A percentile compares a stretch with the other conserved stretches of the same genome.
phyloP scores from a whole-genome alignment of 2,329 filamentous ascomycete genomes.

The Didymella arachidicola region DNA sequence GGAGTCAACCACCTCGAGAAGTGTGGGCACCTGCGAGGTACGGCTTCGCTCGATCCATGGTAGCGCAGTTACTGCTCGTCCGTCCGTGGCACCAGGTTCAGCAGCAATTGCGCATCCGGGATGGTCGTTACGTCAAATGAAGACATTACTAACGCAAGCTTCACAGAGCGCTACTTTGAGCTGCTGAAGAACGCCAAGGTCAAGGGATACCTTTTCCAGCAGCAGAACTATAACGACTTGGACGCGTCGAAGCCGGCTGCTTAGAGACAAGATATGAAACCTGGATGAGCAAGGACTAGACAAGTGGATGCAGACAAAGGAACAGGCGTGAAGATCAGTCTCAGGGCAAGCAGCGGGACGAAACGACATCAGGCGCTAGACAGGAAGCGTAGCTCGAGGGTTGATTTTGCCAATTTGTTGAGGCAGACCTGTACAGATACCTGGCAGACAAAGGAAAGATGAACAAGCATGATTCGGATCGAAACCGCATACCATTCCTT shows the following conservation, averaged over 20 bases:
- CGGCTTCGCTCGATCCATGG: slow-evolving; percentile 43
- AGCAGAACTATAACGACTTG: slow-evolving; percentile 72
- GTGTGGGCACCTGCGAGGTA: slow-evolving; percentile 81
- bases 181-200: slow-evolving; percentile 78
- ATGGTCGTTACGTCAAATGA: background rate
- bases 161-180: slow-evolving; percentile 77
- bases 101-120: background rate
- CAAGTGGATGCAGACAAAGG: slow-evolving; percentile 5
- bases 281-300: background rate
- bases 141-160: slow-evolving; percentile 32
- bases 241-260: slow-evolving; percentile 17
- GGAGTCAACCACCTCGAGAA: slow-evolving; percentile 90
- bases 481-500: slow-evolving; percentile 8
- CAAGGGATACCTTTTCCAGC: slow-evolving; percentile 79
- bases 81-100: background rate
- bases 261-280: slow-evolving; percentile 1
- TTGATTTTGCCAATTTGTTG: slow-evolving; percentile 26
- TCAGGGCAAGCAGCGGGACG: slow-evolving; percentile 19
- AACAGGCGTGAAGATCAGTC: slow-evolving; percentile 8
- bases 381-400: slow-evolving; percentile 18
- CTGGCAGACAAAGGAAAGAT: slow-evolving; percentile 29
- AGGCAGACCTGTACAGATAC: slow-evolving; percentile 44
- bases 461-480: slow-evolving; percentile 20
- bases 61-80: background rate
- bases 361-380: slow-evolving; percentile 22